Conservation (phyloP, 306 rosid species). For the Cucurbita pepo region DNA sequence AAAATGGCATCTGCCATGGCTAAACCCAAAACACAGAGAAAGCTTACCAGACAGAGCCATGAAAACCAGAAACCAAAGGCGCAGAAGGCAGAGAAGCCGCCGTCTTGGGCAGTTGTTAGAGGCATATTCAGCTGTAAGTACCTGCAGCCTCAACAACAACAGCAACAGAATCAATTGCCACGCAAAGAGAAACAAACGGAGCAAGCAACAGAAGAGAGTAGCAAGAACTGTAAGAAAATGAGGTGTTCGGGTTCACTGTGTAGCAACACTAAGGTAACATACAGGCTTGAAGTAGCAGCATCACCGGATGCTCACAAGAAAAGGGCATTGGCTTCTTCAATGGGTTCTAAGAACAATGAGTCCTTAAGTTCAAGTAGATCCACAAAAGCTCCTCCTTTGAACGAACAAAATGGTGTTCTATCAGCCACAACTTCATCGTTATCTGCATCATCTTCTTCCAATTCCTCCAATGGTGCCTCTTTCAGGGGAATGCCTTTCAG, state of each 20-base stretch:
- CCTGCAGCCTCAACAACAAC: slow-evolving; percentile 35
- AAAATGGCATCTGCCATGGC: slow-evolving; percentile 37
- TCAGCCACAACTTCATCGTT: slow-evolving; percentile 45
- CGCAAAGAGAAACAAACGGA: slow-evolving; percentile 35
- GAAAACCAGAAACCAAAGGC: slow-evolving; percentile 23
- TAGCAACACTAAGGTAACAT: slow-evolving; percentile 67
- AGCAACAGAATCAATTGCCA: slow-evolving; percentile 22
- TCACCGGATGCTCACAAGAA: slow-evolving; percentile 51
- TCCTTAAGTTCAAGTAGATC: slow-evolving; percentile 42
- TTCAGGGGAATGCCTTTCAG: slow-evolving; percentile 78
- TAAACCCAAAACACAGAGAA: slow-evolving; percentile 34
- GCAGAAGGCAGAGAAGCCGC: slow-evolving; percentile 42
- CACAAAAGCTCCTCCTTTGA: slow-evolving; percentile 40
- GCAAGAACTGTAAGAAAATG: slow-evolving; percentile 78
- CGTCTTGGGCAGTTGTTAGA: slow-evolving; percentile 70
- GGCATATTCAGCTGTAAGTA: slow-evolving; percentile 54
- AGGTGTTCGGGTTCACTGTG: slow-evolving; percentile 81
- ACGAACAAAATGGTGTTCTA: slow-evolving; percentile 42
- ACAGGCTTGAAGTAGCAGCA: slow-evolving; percentile 50
- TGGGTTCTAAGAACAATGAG: slow-evolving; percentile 28
- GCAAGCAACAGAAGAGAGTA: slow-evolving; percentile 36
- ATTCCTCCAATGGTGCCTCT: slow-evolving; percentile 47
- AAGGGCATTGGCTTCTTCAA: slow-evolving; percentile 17
- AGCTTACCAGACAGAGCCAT: slow-evolving; percentile 28
- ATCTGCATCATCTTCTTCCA: slow-evolving; percentile 35